A percentile compares a stretch with the other conserved stretches of the same genome.
Conservation (phyloP, 371 early-diverging fungal genomes). For the Mucor indicus region DNA sequence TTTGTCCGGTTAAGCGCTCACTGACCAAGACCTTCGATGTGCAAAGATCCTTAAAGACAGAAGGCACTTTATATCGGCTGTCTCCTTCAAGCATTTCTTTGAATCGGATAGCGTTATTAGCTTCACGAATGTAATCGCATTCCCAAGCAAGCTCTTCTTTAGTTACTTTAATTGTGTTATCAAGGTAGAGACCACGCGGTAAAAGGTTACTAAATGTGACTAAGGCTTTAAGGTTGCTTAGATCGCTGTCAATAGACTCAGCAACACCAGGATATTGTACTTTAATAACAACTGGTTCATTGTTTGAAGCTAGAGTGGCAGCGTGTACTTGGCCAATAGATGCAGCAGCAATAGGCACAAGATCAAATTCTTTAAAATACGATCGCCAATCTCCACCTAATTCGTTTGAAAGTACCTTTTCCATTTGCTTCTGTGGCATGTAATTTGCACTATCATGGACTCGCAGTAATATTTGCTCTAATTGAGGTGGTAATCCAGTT, state of each 20-base stretch:
- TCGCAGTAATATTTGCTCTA: conserved; percentile 78
- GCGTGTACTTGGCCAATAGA: conserved; percentile 96
- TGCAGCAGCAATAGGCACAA: conserved; percentile 89
- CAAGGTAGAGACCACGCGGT: conserved; percentile 93
- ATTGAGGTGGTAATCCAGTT: conserved; percentile 69
- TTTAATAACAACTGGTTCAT: conserved; percentile 82
- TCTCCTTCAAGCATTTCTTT: conserved; percentile 58
- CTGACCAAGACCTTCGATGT: conserved; percentile 76
- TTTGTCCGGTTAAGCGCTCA: conserved; percentile 77
- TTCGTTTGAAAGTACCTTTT: conserved; percentile 69
- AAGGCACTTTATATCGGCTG: conserved; percentile 73
- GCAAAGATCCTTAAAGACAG: conserved; percentile 65
- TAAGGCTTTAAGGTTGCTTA: conserved; percentile 80
- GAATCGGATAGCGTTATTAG: conserved; percentile 72
- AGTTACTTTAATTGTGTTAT: conserved; percentile 91
- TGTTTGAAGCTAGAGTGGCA: conserved; percentile 53
- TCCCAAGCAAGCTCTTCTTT: conserved; percentile 92
- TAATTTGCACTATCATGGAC: conserved; percentile 96
- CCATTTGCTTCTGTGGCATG: conserved; percentile 89
- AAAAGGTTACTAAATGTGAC: conserved; percentile 79
- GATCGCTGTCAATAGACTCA: conserved; percentile 83
- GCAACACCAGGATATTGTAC: conserved; percentile 97
- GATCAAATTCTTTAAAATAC: conserved; percentile 67
- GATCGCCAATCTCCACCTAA: conserved; percentile 79
- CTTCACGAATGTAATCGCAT: conserved; percentile 91